Conservation (phyloP, 768 basidiomycete species). For the Auriscalpium vulgare region DNA sequence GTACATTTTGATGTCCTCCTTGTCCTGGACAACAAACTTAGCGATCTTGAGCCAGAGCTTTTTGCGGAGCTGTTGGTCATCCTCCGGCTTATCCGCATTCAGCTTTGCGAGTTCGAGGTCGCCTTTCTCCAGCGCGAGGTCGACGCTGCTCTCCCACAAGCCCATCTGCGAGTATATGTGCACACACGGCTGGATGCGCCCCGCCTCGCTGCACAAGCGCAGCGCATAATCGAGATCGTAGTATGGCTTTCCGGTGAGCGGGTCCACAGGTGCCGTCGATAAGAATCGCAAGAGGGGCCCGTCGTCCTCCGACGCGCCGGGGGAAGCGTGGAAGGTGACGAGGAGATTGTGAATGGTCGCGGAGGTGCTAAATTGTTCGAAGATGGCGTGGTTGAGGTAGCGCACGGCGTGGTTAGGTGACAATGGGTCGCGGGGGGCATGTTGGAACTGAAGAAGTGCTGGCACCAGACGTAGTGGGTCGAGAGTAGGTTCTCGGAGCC, state of each 20-base stretch:
- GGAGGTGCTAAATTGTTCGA: conserved; percentile 72
- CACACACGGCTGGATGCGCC: conserved; percentile 82
- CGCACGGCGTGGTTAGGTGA: conserved; percentile 82
- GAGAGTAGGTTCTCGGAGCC: conserved; percentile 75
- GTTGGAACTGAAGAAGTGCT: conserved; percentile 76
- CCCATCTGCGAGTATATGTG: conserved; percentile 98
- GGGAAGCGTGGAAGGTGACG: conserved; percentile 73
- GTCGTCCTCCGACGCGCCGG: conserved; percentile 50
- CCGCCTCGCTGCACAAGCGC: conserved; percentile 78
- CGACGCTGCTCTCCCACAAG: conserved; percentile 92
- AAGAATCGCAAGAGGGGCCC: conserved; percentile 79
- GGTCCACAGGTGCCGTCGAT: conserved; percentile 70
- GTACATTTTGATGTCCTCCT: conserved; percentile 96
- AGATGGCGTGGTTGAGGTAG: conserved; percentile 80
- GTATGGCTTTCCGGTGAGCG: conserved; percentile 78
- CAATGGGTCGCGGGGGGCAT: conserved; percentile 60
- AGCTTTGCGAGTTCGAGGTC: conserved; percentile 92
- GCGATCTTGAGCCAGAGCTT: conserved; percentile 98
- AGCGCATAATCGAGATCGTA: conserved; percentile 97
- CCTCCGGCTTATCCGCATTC: conserved; percentile 92
- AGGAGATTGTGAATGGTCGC: conserved; percentile 91
- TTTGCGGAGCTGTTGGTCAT: conserved; percentile 79
- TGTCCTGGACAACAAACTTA: conserved; percentile 96
- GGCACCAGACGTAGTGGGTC: conserved; percentile 85
- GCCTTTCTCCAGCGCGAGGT: conserved; percentile 88